Percentiles rank a stretch among this genome's conserved stretches.
phyloP scores from a whole-genome alignment of 257 asterid genomes.

The Fraxinus pennsylvanica region DNA sequence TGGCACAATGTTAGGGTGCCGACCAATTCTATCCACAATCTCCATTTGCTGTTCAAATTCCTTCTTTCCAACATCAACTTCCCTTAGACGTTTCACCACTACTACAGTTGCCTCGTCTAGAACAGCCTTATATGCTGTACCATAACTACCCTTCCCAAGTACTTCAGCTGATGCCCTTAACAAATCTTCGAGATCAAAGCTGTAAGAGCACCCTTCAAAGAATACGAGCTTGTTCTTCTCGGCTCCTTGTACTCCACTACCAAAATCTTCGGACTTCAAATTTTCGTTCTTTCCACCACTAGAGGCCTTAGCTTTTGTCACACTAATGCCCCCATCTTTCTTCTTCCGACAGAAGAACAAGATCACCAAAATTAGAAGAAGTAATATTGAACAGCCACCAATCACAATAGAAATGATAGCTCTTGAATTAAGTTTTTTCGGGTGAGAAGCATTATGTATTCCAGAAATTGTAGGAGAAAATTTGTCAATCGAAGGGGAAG shows the following conservation, averaged over 20 bases:
- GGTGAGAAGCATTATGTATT: slow-evolving; percentile 5
- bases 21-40: slow-evolving; percentile 48
- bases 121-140: slow-evolving; percentile 85
- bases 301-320: slow-evolving; percentile 55
- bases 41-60: slow-evolving; percentile 95
- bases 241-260: slow-evolving; percentile 87
- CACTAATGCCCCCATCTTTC: slow-evolving; percentile 37
- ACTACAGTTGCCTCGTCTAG: slow-evolving; percentile 76
- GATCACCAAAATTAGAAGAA: slow-evolving; percentile 33
- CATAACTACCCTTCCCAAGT: slow-evolving; percentile 88
- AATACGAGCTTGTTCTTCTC: slow-evolving; percentile 85
- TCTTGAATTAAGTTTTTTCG: slow-evolving; percentile 43
- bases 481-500: slow-evolving; percentile 33
- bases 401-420: slow-evolving; percentile 49
- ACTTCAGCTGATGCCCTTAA: slow-evolving; percentile 96
- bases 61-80: slow-evolving; percentile 66
- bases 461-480: slow-evolving; percentile 24
- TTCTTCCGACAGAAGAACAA: slow-evolving; percentile 55
- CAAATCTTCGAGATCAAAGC: slow-evolving; percentile 85
- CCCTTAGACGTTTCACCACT: slow-evolving; percentile 83
- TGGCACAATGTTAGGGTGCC: slow-evolving; percentile 64
- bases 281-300: slow-evolving; percentile 56
- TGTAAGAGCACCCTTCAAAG: slow-evolving; percentile 66
- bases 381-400: slow-evolving; percentile 45
- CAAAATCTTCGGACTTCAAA: slow-evolving; percentile 78